Base-by-base conservation (phyloP, 176 grass and related monocot genomes). In the Elymus sibiricus region DNA sequence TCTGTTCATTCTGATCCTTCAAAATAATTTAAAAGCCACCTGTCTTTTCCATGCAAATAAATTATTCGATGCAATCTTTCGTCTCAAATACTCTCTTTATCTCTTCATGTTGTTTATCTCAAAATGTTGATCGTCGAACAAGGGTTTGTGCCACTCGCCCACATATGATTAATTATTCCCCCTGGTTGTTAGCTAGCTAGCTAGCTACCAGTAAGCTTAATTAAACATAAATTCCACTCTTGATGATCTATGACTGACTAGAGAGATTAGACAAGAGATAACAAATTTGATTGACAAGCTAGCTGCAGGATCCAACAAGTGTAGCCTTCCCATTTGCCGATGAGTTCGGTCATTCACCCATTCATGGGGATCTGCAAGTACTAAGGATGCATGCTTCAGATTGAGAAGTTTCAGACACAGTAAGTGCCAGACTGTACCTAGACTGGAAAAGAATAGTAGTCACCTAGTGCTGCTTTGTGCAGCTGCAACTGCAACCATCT, bases 261-360 rank as follows among this genome's bases (percentile, higher is more conserved):
- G 85, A 76, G 81, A 38, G 67, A 84, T 80, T 84, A 26, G 69
- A 90, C 44, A 76, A 60, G 72, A 79, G 74, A 79, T 74, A 87
- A 60, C 28, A 51, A 47, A 75, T 80, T 67, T 40, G 31, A 47
- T 84, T 75, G 72, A 19, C 72, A 75, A 4, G 12, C 72, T 71
- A 86, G 74, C 19, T 59, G 34, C 66, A 85, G 40, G 82, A 76
- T 84, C 73, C 82, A 86, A 82, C 71, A 72, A 72, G 29, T 78
- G 49, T 31, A 62, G 16, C n/a, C 34, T 69, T 80, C 68, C 22
- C 70, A 76, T 82, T 60, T 63, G 49, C 79, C 7, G n/a, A 82
- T 78, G 71, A 70, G 14, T 9, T 77, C 7, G 25, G 28, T 16
- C 70, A 84, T 63, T 29, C 66, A 64, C n/a, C 37, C 19, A 76